Evolutionary conservation across 208 protist genomes (phyloP), one percentile per base, ranked within the genome.

Genomic region (Borovskyia barvae): DNA sequence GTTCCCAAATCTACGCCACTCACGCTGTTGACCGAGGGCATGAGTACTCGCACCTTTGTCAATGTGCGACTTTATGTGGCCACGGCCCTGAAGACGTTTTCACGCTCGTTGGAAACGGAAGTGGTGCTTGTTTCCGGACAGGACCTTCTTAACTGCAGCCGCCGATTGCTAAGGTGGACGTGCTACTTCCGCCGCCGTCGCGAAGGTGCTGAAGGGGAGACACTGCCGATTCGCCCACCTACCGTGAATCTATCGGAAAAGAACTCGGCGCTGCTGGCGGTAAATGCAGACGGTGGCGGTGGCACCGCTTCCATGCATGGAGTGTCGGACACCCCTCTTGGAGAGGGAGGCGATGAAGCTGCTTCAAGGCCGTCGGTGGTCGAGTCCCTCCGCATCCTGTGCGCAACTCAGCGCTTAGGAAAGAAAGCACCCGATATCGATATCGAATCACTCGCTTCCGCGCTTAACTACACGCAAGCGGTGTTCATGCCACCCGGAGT

Each of bases 121-220:
- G 48, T 93, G 29, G 56, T 86, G n/a, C 49, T 90, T 28, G 78
- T 90, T 17, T 60, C 71, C 19, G 67, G 50, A 19, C 69, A 85
- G 32, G 71, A 78, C 50, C 49, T 33, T 4, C 36, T 40, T 22
- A 79, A 77, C 48, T 57, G 58, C 14, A 78, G 72, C 43, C 63
- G 51, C 11, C 77, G 75, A 12, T 57, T 77, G 45, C 68, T 60
- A 30, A 65, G 61, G 15, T 93, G 86, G 86, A 77, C 69, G 9
- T 78, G 76, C 70, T 78, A 76, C 55, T 93, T 68, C 55, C 53
- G 47, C n/a, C 63, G 60, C 30, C 41, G 54, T 32, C 32, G 37
- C 37, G 59, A 37, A 33, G 32, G 52, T 7, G 55, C 42, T 35
- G 28, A 32, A 41, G 11, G 41, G 50, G 40, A 45, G 4, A 43